A percentile compares a stretch with the other conserved stretches of the same genome.
phyloP scores from a whole-genome alignment of 2,329 filamentous ascomycete genomes.

The Aspergillus fumigatus region DNA sequence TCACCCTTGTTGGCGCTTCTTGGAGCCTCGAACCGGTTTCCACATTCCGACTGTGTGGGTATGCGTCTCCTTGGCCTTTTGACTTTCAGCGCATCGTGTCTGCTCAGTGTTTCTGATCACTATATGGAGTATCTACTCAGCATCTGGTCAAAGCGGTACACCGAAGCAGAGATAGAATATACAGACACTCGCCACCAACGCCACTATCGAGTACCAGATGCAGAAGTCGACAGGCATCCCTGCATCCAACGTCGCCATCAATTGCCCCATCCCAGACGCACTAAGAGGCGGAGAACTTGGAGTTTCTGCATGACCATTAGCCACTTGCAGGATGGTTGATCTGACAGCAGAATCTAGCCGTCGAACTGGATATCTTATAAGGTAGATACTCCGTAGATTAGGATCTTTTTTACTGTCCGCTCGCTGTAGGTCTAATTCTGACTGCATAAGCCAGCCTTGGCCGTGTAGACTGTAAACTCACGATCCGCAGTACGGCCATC shows the following conservation, averaged over 20 bases:
- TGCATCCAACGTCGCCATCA: not conserved
- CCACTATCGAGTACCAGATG: not conserved
- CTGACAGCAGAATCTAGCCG: not conserved
- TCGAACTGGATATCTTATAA: not conserved
- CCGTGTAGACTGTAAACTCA: too few species aligned
- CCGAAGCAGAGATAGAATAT: not conserved
- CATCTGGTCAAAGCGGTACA: not conserved
- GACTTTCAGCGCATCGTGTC: too few species aligned
- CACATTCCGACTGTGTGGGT: not conserved
- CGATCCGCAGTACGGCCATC: too few species aligned
- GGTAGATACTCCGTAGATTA: not conserved
- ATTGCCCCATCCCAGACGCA: not conserved
- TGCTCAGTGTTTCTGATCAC: too few species aligned
- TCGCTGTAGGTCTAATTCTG: too few species aligned
- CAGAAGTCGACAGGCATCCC: not conserved
- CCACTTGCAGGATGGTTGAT: not conserved
- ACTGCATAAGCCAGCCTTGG: too few species aligned
- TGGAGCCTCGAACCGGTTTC: not conserved
- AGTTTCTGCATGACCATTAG: not conserved
- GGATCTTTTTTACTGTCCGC: too few species aligned
- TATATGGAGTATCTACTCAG: too few species aligned
- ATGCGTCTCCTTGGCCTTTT: not conserved
- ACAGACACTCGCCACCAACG: not conserved
- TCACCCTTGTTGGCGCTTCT: not conserved
- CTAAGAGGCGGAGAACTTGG: not conserved